These are phyloP conservation scores for Microascus cirrosus DNA, from an alignment of 2,329 filamentous ascomycete genomes.

Conservation along the genomic window DNA sequence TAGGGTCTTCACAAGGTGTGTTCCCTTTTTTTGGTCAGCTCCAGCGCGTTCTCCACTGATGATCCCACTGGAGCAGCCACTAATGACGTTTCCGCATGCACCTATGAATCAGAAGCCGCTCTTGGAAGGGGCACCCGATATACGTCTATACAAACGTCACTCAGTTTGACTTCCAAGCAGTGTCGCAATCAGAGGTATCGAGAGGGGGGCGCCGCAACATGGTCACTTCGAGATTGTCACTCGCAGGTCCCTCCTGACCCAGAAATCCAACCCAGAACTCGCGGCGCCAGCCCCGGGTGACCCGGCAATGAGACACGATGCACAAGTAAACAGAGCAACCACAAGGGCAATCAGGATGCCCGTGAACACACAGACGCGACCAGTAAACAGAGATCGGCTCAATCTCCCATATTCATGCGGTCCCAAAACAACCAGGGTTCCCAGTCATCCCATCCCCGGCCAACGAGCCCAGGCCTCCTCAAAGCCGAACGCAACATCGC, in stretches of 20 bases:
- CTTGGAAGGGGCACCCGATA: neutral
- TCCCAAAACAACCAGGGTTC: neutral
- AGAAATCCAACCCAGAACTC: neutral
- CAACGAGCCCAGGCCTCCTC: neutral
- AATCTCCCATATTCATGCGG: neutral
- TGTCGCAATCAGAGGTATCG: neutral
- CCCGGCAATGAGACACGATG: neutral
- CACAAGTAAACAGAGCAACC: neutral
- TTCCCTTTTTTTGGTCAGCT: neutral
- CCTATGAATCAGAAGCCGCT: neutral
- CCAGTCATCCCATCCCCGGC: neutral
- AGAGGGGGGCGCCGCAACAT: too few species aligned
- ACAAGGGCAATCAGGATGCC: neutral
- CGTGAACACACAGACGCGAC: neutral
- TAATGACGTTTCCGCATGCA: neutral
- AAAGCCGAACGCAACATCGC: neutral
- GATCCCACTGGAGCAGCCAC: neutral
- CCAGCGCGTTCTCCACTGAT: neutral
- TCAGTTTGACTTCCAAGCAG: neutral
- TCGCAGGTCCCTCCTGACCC: neutral
- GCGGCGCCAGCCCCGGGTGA: neutral
- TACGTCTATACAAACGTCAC: neutral
- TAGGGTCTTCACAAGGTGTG: neutral
- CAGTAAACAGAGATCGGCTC: neutral
- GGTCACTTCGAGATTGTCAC: neutral